These are phyloP conservation scores for Glycine soja DNA, from an alignment of 306 rosid genomes.

Conservation along the genomic window DNA sequence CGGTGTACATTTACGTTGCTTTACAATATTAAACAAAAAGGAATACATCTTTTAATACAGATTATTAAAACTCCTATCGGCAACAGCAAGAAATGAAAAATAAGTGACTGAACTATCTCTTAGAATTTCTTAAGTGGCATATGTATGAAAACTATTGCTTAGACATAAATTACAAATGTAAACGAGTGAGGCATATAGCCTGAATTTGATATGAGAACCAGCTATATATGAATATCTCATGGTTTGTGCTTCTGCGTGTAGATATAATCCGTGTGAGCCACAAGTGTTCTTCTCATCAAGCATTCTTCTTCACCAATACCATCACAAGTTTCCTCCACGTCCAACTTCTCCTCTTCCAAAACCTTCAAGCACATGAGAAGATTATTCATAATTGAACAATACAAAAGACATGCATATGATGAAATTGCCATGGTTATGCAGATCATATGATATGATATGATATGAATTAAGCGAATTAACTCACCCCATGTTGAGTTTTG, in stretches of 20 bases:
- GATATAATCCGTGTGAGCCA: conserved; percentile 85
- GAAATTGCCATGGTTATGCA: too few species aligned
- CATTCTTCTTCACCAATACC: conserved; percentile 78
- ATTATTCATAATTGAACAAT: not conserved
- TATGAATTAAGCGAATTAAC: not conserved
- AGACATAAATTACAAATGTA: conserved; percentile 42
- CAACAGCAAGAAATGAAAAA: too few species aligned
- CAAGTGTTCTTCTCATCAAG: conserved; percentile 85
- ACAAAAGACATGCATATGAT: conserved; percentile 16
- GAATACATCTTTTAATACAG: not conserved
- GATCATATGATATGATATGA: not conserved
- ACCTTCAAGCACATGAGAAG: conserved; percentile 48
- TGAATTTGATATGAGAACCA: conserved; percentile 3
- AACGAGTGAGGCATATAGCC: not conserved
- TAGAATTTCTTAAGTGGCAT: conserved; percentile 8
- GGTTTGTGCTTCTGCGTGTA: conserved; percentile 79
- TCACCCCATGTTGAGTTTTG: conserved; percentile 52
- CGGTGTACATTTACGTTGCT: not conserved
- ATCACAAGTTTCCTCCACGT: conserved; percentile 61
- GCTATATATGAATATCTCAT: conserved; percentile 33
- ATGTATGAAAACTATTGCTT: conserved; percentile 30
- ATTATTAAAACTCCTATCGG: too few species aligned
- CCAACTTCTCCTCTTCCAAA: conserved; percentile 40
- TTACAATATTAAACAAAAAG: conserved; percentile 33
- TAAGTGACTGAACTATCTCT: not conserved